A percentile compares a stretch with the other conserved stretches of the same genome.
phyloP scores from a whole-genome alignment of 352 stramenopile species.

The Phytophthora lateralis region DNA sequence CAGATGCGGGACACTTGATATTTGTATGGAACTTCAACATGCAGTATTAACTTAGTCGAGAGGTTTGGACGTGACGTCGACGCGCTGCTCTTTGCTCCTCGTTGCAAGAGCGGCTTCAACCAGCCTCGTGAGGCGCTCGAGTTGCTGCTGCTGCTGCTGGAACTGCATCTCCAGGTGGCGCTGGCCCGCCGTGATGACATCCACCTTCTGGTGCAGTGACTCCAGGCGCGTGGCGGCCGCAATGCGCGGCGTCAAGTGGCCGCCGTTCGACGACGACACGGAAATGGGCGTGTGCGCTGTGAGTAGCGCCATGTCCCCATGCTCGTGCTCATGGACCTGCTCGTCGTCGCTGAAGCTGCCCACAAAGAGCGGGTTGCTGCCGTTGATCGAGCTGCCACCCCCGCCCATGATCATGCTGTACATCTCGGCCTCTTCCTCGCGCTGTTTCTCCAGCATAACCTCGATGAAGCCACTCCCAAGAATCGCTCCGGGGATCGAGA shows the following conservation, averaged over 20 bases:
- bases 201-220: slow-evolving; percentile 41
- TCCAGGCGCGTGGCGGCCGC: slow-evolving; percentile 30
- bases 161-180: slow-evolving; percentile 44
- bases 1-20: not conserved
- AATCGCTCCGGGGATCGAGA: slow-evolving; percentile 65
- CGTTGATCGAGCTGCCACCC: slow-evolving; percentile 16
- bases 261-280: slow-evolving; percentile 10
- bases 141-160: slow-evolving; percentile 41
- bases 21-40: slow-evolving; percentile 25
- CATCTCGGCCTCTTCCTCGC: slow-evolving; percentile 43
- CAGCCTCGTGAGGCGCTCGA: slow-evolving; percentile 42
- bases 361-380: slow-evolving; percentile 28
- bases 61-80: slow-evolving; percentile 4
- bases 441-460: slow-evolving; percentile 73
- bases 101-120: slow-evolving; percentile 31
- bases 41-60: slow-evolving; percentile 21
- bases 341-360: slow-evolving; percentile 30
- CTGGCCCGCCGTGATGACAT: slow-evolving; percentile 40
- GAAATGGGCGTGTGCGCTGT: slow-evolving; percentile 18
- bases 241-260: slow-evolving; percentile 29
- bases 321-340: slow-evolving; percentile 2
- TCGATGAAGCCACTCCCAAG: slow-evolving; percentile 71
- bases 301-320: not conserved
- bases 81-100: slow-evolving; percentile 1
- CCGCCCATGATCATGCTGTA: slow-evolving; percentile 37